Base-by-base conservation (phyloP, 768 basidiomycete species). In the Pleurotus cornucopiae region DNA sequence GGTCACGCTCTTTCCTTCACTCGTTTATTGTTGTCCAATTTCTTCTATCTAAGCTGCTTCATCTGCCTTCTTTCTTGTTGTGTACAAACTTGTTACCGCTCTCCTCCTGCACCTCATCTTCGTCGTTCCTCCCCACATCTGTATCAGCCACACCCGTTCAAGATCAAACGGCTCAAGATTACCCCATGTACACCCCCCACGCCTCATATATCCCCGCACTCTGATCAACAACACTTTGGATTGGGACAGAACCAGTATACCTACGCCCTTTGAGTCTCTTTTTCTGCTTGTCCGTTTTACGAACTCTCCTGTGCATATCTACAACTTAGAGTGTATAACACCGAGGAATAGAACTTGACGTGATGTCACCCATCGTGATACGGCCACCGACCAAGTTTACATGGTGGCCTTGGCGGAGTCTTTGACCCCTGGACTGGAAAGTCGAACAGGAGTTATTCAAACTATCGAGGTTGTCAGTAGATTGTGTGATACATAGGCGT, bases 1-100 rank as follows among this genome's bases (percentile, higher is more conserved):
- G 30, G 30, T 34, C 30, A 34, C 30, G 30, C 30, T 34, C 30
- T 34, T 34, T 34, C 30, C 30, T 34, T 34, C 30, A 34, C 30
- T 44, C 41, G 20, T 16, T 21, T 21, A 44, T 21, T 44, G 41
- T 21, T 16, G 41, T 44, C 41, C 41, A 44, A 7, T 44, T 43
- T 14, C 41, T 44, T 44, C 41, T 21, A 16, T 21, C 41, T 18
- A 16, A 7, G n/a, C 13, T 44, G 41, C 41, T 44, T 13, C 20
- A 44, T 44, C 41, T 44, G 20, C 20, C 41, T n/a, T 44, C 41
- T 21, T 53, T 53, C 41, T 53, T 41, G 51, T 53, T 53, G 51
- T 53, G 39, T 53, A 39, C 51, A 53, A 53, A 53, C 37, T 53
- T 53, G 51, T 53, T 13, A 23, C 39, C 41, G 51, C 51, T 53